Evolutionary conservation across 2,329 filamentous ascomycete genomes (phyloP).

Genomic region (Pestalotiopsis sp.): DNA sequence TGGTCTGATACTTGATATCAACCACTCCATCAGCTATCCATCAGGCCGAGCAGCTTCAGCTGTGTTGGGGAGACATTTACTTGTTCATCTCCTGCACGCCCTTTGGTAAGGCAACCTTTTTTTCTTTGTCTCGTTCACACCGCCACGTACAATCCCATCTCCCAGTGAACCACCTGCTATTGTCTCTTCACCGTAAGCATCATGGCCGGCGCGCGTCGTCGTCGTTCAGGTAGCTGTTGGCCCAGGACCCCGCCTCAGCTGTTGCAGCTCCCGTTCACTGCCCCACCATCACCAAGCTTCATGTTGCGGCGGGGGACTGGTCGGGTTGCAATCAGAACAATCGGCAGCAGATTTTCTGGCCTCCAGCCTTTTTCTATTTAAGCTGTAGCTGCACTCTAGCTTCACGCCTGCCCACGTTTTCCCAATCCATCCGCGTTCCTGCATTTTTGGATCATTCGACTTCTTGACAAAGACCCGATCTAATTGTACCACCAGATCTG

Average conservation of each 20-base stretch:
- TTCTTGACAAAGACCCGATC: neutral
- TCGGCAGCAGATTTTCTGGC: too few species aligned
- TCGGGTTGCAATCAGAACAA: too few species aligned
- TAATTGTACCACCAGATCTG: slow-evolving; percentile 3
- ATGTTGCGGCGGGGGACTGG: too few species aligned
- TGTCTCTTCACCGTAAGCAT: neutral
- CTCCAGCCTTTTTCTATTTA: neutral
- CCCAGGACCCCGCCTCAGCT: too few species aligned
- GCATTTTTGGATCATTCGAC: neutral
- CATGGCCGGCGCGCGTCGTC: too few species aligned
- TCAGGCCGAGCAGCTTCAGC: slow-evolving; percentile 21
- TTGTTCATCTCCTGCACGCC: slow-evolving; percentile 94
- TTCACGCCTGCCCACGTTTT: neutral
- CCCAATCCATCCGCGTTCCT: neutral
- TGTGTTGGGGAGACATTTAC: slow-evolving; percentile 88
- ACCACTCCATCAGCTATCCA: slow-evolving; percentile 23
- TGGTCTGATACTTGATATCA: slow-evolving; percentile 33
- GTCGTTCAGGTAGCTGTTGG: too few species aligned
- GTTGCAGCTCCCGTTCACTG: too few species aligned
- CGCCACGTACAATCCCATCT: neutral
- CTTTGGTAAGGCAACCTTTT: slow-evolving; percentile 57
- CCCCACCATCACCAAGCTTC: too few species aligned
- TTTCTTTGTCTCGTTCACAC: slow-evolving; percentile 17
- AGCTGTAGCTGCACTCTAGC: neutral
- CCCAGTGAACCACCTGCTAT: neutral